Percentiles rank a stretch among this genome's conserved stretches.
These are phyloP conservation scores for Urtica urens DNA, from an alignment of 306 rosid genomes.

Conservation along the genomic window DNA sequence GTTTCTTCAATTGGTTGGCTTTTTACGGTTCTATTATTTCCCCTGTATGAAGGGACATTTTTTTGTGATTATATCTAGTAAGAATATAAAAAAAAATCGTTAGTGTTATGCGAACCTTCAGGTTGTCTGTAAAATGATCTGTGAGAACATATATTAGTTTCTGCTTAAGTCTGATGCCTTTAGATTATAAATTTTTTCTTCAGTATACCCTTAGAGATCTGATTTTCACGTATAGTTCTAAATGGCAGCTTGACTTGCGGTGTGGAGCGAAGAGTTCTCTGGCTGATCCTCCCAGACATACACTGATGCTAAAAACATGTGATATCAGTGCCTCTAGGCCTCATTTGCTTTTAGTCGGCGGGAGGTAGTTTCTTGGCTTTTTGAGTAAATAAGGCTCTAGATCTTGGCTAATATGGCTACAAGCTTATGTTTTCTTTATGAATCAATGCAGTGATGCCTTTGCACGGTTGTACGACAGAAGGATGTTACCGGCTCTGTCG, in stretches of 20 bases:
- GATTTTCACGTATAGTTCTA: slow-evolving; percentile 24
- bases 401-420: slow-evolving; percentile 2
- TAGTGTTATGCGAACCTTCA: too few species aligned
- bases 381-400: slow-evolving; percentile 7
- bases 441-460: slow-evolving; percentile 74
- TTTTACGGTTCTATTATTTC: too few species aligned
- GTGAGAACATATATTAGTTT: too few species aligned
- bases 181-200: neutral
- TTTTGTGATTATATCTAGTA: too few species aligned
- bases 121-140: too few species aligned
- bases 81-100: too few species aligned
- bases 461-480: slow-evolving; percentile 93
- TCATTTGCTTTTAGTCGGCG: slow-evolving; percentile 93
- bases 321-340: slow-evolving; percentile 87
- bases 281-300: slow-evolving; percentile 81
- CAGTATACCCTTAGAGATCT: slow-evolving; percentile 19
- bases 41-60: too few species aligned
- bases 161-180: too few species aligned
- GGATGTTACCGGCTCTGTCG: slow-evolving; percentile 82
- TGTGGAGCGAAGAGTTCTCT: slow-evolving; percentile 88
- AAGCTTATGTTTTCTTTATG: slow-evolving; percentile 16
- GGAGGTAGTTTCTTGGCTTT: slow-evolving; percentile 54
- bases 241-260: slow-evolving; percentile 88
- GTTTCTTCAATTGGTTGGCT: too few species aligned
- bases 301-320: slow-evolving; percentile 72